A percentile compares a stretch with the other conserved stretches of the same genome.
Evolutionary conservation across 352 stramenopile genomes (phyloP).

Genomic region (Phytophthora melonis): DNA sequence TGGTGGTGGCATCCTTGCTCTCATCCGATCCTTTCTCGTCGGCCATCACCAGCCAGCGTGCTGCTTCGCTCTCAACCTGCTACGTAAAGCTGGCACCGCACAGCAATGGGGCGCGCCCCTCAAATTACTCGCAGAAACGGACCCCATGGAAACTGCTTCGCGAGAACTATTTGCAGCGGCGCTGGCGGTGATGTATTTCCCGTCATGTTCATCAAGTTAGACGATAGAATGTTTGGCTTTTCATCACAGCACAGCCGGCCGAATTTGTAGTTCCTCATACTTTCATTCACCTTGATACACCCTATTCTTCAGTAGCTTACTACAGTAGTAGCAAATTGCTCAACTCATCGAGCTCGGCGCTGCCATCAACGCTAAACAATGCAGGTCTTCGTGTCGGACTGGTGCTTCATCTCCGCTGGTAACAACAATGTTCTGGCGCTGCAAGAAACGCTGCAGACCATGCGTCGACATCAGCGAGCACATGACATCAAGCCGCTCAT

Average conservation of each 20-base stretch:
- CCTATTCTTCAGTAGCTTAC: not conserved
- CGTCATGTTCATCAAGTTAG: not conserved
- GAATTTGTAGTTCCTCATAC: no score
- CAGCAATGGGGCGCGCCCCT: conserved; percentile 10
- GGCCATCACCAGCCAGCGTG: conserved; percentile 31
- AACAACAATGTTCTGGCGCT: conserved; percentile 65
- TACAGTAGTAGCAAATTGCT: not conserved
- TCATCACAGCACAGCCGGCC: no score
- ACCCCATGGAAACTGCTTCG: conserved; percentile 19
- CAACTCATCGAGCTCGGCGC: conserved; percentile 26
- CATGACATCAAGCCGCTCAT: conserved; percentile 75
- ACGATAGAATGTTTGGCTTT: not conserved
- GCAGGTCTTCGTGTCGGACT: conserved; percentile 69
- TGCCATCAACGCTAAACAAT: conserved; percentile 76
- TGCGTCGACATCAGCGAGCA: conserved; percentile 86
- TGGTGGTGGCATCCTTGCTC: conserved; percentile 37
- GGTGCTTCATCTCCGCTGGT: conserved; percentile 31
- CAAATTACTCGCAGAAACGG: conserved; percentile 26
- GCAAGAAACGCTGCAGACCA: conserved; percentile 71
- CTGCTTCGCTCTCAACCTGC: not conserved
- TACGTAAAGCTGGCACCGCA: not conserved
- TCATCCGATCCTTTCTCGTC: conserved; percentile 46
- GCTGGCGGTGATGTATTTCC: not conserved
- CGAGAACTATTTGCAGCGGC: conserved; percentile 21
- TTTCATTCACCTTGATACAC: not conserved